phyloP scores from a whole-genome alignment of 192 early-diverging fungal species.

The Endogone sp. region DNA sequence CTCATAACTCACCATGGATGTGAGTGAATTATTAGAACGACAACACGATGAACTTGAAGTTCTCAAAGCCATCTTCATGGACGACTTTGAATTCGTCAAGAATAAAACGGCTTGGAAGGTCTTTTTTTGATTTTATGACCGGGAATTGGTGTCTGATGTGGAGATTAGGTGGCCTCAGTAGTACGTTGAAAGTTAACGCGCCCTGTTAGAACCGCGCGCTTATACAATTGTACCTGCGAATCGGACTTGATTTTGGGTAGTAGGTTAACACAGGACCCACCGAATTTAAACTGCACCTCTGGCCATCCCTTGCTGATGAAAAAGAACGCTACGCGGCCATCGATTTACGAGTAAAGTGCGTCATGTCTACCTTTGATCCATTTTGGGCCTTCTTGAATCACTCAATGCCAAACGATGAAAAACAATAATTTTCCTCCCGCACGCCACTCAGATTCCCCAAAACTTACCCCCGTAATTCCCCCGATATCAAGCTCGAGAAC shows the following conservation, averaged over 20 bases:
- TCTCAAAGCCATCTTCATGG: conserved; percentile 61
- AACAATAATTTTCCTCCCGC: neutral
- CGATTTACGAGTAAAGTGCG: conserved; percentile 51
- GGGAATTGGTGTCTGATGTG: neutral
- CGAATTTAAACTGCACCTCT: conserved; percentile 49
- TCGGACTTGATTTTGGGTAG: conserved; percentile 10
- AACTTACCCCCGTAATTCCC: conserved; percentile 62
- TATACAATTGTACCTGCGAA: no score
- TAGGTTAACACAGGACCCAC: conserved; percentile 28
- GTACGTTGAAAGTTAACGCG: conserved; percentile 1
- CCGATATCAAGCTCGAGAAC: conserved; percentile 50
- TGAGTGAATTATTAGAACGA: conserved; percentile 50
- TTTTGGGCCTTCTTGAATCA: neutral
- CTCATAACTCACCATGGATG: conserved; percentile 22
- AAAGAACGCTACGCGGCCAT: conserved; percentile 38
- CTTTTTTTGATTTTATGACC: neutral
- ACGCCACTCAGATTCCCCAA: conserved; percentile 44
- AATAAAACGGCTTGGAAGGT: conserved; percentile 52
- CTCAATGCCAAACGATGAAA: no score
- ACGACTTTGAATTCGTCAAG: conserved; percentile 44
- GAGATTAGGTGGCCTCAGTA: no score
- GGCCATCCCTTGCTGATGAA: conserved; percentile 40
- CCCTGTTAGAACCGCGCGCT: no score
- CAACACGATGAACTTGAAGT: conserved; percentile 74
- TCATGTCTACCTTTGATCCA: neutral